Conservation (phyloP, 2,329 filamentous ascomycete species). For the Cercospora brassicicola region DNA sequence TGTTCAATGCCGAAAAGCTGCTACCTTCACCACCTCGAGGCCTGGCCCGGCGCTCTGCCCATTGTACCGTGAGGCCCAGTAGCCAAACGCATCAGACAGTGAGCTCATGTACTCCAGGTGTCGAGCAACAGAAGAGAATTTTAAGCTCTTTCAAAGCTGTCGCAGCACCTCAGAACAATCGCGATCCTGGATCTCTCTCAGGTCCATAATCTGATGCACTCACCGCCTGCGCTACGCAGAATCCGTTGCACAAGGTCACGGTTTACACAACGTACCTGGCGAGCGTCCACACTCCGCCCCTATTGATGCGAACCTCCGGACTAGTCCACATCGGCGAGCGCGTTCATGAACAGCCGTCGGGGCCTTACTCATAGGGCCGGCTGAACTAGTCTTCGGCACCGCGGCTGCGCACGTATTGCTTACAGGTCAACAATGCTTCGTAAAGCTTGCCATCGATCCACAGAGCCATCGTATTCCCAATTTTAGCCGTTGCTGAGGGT, state of each 20-base stretch:
- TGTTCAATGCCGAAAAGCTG: background rate
- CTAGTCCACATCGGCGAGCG: background rate
- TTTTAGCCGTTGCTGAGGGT: background rate
- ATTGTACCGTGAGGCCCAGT: background rate
- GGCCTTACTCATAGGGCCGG: background rate
- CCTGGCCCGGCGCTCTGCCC: background rate
- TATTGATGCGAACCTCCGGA: background rate
- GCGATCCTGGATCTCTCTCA: background rate
- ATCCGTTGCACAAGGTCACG: background rate
- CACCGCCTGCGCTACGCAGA: background rate
- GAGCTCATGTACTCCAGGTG: background rate
- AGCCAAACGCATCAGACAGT: background rate
- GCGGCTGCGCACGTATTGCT: slow-evolving; percentile 4
- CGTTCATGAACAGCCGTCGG: background rate
- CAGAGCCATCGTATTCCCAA: slow-evolving; percentile 3
- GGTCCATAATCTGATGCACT: background rate
- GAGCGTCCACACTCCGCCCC: background rate
- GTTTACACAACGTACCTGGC: background rate
- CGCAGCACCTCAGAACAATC: background rate
- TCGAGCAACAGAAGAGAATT: background rate
- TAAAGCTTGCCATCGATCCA: background rate
- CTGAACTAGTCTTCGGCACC: background rate
- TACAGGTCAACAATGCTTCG: background rate
- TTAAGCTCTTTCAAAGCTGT: background rate
- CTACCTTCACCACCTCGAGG: background rate